Evolutionary conservation across 2,329 filamentous ascomycete genomes (phyloP).

Genomic region (Sphaerulina populicola): DNA sequence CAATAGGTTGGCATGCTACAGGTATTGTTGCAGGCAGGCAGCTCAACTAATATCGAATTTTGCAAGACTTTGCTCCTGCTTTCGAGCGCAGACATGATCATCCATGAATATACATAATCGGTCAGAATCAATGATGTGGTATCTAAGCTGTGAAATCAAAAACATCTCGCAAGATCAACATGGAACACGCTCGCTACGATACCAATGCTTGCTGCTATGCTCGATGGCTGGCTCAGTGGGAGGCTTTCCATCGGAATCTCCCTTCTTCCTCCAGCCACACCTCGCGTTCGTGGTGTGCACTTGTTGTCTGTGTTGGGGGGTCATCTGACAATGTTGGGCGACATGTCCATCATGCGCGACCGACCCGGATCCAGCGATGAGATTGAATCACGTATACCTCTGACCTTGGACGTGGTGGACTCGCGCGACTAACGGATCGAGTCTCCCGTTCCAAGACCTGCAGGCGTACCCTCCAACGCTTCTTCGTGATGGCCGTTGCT

Average conservation of each 20-base stretch:
- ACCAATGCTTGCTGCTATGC: neutral
- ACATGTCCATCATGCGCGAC: conserved; percentile 1
- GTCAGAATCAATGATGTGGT: neutral
- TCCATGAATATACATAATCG: neutral
- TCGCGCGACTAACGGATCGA: conserved; percentile 9
- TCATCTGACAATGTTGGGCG: neutral
- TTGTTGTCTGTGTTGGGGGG: neutral
- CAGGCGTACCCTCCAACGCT: conserved; percentile 7
- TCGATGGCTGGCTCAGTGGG: neutral
- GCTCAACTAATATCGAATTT: too few species aligned
- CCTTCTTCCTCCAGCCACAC: neutral
- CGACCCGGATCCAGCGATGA: conserved; percentile 5
- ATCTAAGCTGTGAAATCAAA: conserved; percentile 9
- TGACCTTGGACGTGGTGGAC: neutral
- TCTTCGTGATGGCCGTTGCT: conserved; percentile 7
- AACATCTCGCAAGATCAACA: neutral
- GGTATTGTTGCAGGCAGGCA: too few species aligned
- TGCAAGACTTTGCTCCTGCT: neutral
- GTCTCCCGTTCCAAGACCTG: conserved; percentile 1
- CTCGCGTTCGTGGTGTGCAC: neutral
- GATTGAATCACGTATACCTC: conserved; percentile 4
- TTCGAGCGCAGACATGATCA: neutral
- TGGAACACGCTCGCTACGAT: neutral
- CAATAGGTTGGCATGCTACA: too few species aligned
- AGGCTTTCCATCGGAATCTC: neutral